phyloP scores from a whole-genome alignment of 2,329 filamentous ascomycete species.

The Hypoxylon rubiginosum region DNA sequence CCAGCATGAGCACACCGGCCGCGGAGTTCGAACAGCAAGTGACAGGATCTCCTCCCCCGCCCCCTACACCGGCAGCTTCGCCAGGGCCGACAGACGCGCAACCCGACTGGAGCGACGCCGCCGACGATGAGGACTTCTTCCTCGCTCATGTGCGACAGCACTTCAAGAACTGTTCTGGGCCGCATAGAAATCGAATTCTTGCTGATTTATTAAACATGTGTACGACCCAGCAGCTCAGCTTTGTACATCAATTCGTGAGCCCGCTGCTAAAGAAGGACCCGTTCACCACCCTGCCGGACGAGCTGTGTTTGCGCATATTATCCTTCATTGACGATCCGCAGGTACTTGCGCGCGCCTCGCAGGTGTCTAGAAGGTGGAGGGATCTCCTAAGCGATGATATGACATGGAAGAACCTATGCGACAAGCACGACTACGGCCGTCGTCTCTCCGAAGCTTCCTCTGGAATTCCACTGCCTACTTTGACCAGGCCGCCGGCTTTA shows the following conservation, averaged over 20 bases:
- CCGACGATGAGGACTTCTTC: conserved; percentile 86
- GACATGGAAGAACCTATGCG: conserved; percentile 97
- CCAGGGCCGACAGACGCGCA: conserved; percentile 72
- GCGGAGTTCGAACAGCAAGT: conserved; percentile 73
- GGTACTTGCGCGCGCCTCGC: conserved; percentile 90
- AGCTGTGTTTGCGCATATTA: conserved; percentile 90
- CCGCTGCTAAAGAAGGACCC: conserved; percentile 96
- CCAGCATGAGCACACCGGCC: conserved; percentile 75
- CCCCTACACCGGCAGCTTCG: conserved; percentile 75
- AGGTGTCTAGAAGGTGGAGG: conserved; percentile 95
- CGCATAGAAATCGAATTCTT: conserved; percentile 83
- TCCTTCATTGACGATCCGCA: conserved; percentile 98
- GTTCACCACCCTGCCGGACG: conserved; percentile 90
- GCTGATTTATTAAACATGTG: conserved; percentile 93
- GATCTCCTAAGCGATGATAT: conserved; percentile 96
- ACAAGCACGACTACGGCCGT: conserved; percentile 89
- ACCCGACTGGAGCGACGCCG: conserved; percentile 81
- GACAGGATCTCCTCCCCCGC: conserved; percentile 72
- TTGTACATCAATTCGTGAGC: conserved; percentile 95
- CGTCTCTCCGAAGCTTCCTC: conserved; percentile 66
- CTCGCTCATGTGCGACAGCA: conserved; percentile 82
- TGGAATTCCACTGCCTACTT: conserved; percentile 50
- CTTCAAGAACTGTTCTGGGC: conserved; percentile 82
- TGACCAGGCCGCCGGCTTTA: conserved; percentile 51
- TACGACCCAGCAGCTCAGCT: conserved; percentile 94